Base-by-base conservation (phyloP, 331 rosid genomes). In the Rosa hybrid region DNA sequence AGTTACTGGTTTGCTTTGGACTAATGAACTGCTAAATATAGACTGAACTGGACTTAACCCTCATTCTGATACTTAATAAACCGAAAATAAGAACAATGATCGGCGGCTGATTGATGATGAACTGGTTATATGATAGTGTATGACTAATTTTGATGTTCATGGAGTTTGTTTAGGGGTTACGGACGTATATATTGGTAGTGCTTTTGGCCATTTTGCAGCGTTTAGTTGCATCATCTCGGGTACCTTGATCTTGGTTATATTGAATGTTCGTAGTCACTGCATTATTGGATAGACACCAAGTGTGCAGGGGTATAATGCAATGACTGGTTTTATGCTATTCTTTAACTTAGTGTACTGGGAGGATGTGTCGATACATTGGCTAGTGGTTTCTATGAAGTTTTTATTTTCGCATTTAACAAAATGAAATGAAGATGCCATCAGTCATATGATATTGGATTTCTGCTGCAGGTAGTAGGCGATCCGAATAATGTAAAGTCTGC, bases 381-480 rank as follows among this genome's bases (percentile, higher is more conserved):
- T 34, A 34, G 39, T 34, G 39, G 39, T 34, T 34, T 34, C 39
- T 34, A 14, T 70, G 21, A 71, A 72, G 14, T 12, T 62, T 14
- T 39, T 39, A 53, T 38, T 48, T 46, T 1, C 12, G 7, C 27
- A 4, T 13, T 23, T 17, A 25, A 14, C n/a, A 45, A 45, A 21
- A 45, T n/a, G 17, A 72, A 25, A 4, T 49, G 21, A 25, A 17
- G 12, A 16, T 50, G 34, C 23, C 6, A 34, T 56, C 53, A 39
- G 20, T 39, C 3, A 34, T 74, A 12, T 78, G 77, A 72, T 81
- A 4, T 73, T 57, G 60, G 57, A 41, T 81, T 68, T 59, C 68
- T 72, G 75, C 81, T 90, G 86, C 88, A 96, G 99, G 90, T 96
- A 85, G 92, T 90, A 60, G 99, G 99, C 50, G 99, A 96, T 71